A percentile compares a stretch with the other conserved stretches of the same genome.
Evolutionary conservation across 306 rosid genomes (phyloP).

Genomic region (Dryas octopetala): DNA sequence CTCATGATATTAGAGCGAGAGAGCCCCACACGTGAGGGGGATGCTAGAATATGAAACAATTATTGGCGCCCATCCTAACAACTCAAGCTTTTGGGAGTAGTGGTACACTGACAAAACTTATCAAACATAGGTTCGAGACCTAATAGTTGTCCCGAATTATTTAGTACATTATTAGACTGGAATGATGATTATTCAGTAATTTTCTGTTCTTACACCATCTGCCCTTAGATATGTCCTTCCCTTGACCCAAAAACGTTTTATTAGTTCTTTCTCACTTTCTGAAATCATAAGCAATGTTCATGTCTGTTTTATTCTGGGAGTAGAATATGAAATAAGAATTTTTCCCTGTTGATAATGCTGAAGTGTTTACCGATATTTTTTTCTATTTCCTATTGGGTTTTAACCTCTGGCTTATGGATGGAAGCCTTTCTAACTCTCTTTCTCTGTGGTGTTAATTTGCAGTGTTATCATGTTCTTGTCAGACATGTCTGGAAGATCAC

Average conservation of each 20-base stretch:
- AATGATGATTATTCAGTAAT: neutral
- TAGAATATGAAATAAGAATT: slow-evolving; percentile 4
- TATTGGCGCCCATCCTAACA: neutral
- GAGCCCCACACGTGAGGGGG: neutral
- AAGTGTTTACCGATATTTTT: neutral
- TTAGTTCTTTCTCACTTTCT: neutral
- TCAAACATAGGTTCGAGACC: neutral
- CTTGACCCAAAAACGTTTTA: neutral
- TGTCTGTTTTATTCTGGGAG: too few species aligned
- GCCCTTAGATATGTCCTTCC: neutral
- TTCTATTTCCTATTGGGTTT: neutral
- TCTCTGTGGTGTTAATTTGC: slow-evolving; percentile 42
- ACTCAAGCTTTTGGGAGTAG: neutral
- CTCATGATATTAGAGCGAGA: neutral
- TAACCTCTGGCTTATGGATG: neutral
- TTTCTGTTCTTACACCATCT: neutral
- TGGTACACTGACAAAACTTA: neutral
- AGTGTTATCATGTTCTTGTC: slow-evolving; percentile 86
- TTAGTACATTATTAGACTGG: slow-evolving; percentile 10
- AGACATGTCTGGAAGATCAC: slow-evolving; percentile 90
- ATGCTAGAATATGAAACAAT: neutral
- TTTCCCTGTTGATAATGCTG: neutral
- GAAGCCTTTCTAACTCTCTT: slow-evolving; percentile 15
- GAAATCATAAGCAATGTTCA: neutral
- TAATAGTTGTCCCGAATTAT: neutral